Evolutionary conservation across 1,284 basidiomycete genomes (phyloP).

Genomic region (Leccinum pallidistipes): DNA sequence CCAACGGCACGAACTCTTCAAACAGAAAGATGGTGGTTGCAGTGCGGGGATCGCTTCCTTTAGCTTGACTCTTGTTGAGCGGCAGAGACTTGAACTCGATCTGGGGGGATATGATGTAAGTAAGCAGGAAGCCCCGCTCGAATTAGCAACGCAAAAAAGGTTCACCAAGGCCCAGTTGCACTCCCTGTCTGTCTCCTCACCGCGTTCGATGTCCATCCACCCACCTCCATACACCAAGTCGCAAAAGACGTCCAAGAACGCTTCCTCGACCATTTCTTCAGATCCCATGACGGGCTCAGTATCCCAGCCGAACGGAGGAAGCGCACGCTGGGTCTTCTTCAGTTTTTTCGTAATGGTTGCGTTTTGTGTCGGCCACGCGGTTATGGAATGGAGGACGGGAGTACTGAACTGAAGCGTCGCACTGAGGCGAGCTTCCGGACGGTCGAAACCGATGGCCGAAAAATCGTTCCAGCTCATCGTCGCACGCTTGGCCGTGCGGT

Average conservation of each 20-base stretch:
- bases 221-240: conserved; percentile 80
- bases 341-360: conserved; percentile 75
- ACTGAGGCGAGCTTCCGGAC: conserved; percentile 69
- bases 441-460: conserved; percentile 75
- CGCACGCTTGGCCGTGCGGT: conserved; percentile 67
- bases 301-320: conserved; percentile 84
- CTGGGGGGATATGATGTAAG: conserved; percentile 45
- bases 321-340: conserved; percentile 78
- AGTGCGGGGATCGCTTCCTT: conserved; percentile 50
- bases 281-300: conserved; percentile 73
- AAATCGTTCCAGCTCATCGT: conserved; percentile 90
- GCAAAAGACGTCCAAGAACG: conserved; percentile 85
- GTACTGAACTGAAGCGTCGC: conserved; percentile 80
- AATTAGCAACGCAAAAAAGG: conserved; percentile 15
- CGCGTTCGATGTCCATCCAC: conserved; percentile 74
- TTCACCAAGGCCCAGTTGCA: conserved; percentile 90
- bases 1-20: conserved; percentile 85
- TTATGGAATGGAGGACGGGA: conserved; percentile 64
- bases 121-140: conserved; percentile 9
- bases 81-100: conserved; percentile 81
- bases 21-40: conserved; percentile 70
- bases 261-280: conserved; percentile 81
- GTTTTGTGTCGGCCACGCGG: conserved; percentile 70
- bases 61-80: conserved; percentile 27
- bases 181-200: conserved; percentile 76